phyloP scores from a whole-genome alignment of 768 basidiomycete genomes.

The Mycena filopes region DNA sequence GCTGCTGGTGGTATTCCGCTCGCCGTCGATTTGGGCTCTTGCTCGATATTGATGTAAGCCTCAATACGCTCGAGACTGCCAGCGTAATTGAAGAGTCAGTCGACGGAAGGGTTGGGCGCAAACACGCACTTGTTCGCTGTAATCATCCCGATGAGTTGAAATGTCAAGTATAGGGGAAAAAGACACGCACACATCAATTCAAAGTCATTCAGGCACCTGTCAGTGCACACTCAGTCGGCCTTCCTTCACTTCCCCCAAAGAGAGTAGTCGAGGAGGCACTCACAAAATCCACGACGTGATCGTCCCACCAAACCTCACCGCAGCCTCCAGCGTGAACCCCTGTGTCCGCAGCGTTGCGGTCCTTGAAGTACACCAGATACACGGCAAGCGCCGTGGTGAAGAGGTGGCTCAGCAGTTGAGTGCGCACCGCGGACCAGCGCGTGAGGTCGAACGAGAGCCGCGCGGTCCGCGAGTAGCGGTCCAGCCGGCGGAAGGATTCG shows the following conservation, averaged over 20 bases:
- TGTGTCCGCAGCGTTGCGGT: constrained; percentile 53
- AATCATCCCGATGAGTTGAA: neutral
- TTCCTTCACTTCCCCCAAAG: neutral
- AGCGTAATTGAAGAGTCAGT: constrained; percentile 1
- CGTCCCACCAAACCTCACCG: constrained; percentile 39
- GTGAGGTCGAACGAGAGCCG: constrained; percentile 64
- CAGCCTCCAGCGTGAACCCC: constrained; percentile 68
- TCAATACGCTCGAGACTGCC: constrained; percentile 77
- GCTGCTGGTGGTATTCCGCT: constrained; percentile 66
- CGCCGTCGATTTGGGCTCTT: constrained; percentile 54
- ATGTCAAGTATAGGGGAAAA: neutral
- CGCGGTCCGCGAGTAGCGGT: constrained; percentile 61
- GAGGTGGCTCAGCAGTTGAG: constrained; percentile 13
- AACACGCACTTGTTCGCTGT: constrained; percentile 5
- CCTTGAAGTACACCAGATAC: constrained; percentile 60
- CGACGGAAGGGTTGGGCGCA: neutral
- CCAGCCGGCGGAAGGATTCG: constrained; percentile 62
- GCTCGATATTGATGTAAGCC: constrained; percentile 67
- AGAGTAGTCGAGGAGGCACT: constrained; percentile 49
- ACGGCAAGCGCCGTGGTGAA: constrained; percentile 58
- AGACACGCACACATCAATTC: neutral
- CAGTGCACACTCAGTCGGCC: too few species aligned
- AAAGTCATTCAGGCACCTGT: constrained; percentile 10
- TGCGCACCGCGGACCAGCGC: constrained; percentile 57
- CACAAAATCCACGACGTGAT: constrained; percentile 38